phyloP scores from a whole-genome alignment of 2,329 filamentous ascomycete species.

The Escovopsis sp. region DNA sequence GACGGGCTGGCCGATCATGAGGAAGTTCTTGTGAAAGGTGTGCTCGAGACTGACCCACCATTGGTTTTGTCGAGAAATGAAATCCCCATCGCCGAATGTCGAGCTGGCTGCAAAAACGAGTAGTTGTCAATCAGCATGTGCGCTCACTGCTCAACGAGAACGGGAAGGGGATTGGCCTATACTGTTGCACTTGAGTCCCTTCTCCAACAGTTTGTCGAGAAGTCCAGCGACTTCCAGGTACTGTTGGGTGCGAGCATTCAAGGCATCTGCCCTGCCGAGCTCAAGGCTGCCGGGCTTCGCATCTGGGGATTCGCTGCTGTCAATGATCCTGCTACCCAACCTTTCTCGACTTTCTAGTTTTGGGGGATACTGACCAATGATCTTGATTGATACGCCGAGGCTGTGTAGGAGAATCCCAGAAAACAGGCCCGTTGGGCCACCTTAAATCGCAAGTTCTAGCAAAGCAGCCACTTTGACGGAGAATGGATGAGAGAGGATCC shows the following conservation, averaged over 20 bases:
- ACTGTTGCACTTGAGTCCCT: conserved; percentile 34
- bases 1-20: conserved; percentile 35
- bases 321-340: not conserved
- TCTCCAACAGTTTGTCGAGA: conserved; percentile 24
- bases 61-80: conserved; percentile 30
- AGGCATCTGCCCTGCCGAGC: conserved; percentile 30
- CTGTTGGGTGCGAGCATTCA: conserved; percentile 34
- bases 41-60: conserved; percentile 34
- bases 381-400: conserved; percentile 25
- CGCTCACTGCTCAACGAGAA: not conserved
- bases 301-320: conserved; percentile 14
- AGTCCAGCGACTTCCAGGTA: conserved; percentile 30
- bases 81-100: conserved; percentile 30
- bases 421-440: conserved; percentile 30
- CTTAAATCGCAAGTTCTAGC: conserved; percentile 8
- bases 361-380: conserved; percentile 18
- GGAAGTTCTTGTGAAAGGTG: conserved; percentile 30
- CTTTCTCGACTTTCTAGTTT: not conserved
- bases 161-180: not conserved
- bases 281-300: conserved; percentile 23
- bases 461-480: not conserved
- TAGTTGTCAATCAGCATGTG: not conserved
- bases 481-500: not conserved
- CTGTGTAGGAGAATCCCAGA: conserved; percentile 27
- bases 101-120: conserved; percentile 25